Base-by-base conservation (phyloP, 2,329 filamentous ascomycete species). In the Cordyceps cicadae region DNA sequence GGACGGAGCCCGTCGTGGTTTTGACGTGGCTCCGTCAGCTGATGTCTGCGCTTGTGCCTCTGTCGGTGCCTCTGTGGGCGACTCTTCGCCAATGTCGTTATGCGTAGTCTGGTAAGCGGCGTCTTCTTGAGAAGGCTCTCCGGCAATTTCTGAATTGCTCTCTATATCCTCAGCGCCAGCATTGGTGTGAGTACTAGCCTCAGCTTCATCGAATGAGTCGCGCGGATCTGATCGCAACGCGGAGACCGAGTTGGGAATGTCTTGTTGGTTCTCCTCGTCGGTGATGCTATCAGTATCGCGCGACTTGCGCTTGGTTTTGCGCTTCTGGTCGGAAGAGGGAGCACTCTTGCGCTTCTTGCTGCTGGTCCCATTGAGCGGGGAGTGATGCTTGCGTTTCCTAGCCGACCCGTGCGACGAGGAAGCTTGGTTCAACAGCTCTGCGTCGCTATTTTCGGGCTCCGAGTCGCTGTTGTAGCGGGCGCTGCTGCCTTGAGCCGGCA, bases 111-210 rank as follows among this genome's bases (percentile, higher is more conserved):
- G 73, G 68, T 4, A 64, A 68, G 14, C 69, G 73, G 54, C 62
- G 48, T 73, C 68, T 53, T 73, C 70, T 37, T 68, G 67, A 72
- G 68, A 74, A 24, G 73, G 71, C 60, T 75, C 68, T 49, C 70
- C 66, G 3, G 73, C 71, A 34, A 64, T 67, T 54, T 70, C 70
- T 2, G 71, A 64, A 52, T 73, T 67, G 5, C 62, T 61, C 17
- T 70, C 65, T 5, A 57, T 60, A 15, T 63, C 57, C 17, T 14
- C 11, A 24, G 34, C 54, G 14, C 59, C 50, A 11, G 19, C 53
- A 41, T 54, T 57, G 5, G 51, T 50, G 21, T 3, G 29, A 11
- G 43, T 48, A 26, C 46, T 61, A 26, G 59, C 39, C 15, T 41
- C 37, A 17, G 15, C 50, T 1, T 70, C 68, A 29, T 64, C 65